phyloP scores from a whole-genome alignment of 352 stramenopile genomes.

The Phytophthora syringae region DNA sequence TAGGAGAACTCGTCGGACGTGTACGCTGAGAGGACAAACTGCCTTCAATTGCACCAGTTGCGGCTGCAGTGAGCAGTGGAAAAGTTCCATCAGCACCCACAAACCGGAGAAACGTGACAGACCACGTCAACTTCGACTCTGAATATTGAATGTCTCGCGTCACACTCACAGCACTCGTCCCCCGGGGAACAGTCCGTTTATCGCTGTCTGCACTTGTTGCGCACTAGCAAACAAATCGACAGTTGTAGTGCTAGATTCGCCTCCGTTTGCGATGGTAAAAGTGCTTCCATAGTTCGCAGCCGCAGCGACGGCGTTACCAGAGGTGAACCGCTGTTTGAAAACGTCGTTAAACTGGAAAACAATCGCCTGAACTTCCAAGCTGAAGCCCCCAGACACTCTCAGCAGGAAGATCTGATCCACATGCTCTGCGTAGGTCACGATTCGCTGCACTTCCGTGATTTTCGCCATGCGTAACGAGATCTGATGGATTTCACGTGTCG shows the following conservation, averaged over 20 bases:
- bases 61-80: slow-evolving; percentile 40
- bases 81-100: slow-evolving; percentile 40
- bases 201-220: slow-evolving; percentile 40
- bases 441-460: slow-evolving; percentile 68
- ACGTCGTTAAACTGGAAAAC: slow-evolving; percentile 55
- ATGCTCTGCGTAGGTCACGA: slow-evolving; percentile 63
- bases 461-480: slow-evolving; percentile 55
- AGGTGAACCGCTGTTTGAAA: slow-evolving; percentile 58
- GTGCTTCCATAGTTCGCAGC: slow-evolving; percentile 50
- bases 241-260: slow-evolving; percentile 10
- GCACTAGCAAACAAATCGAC: slow-evolving; percentile 67
- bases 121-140: slow-evolving; percentile 51
- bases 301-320: slow-evolving; percentile 31
- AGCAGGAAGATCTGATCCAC: slow-evolving; percentile 62
- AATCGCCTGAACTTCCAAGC: slow-evolving; percentile 48
- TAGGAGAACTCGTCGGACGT: slow-evolving; percentile 30
- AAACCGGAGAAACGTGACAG: slow-evolving; percentile 60
- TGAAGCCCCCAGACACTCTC: slow-evolving; percentile 53
- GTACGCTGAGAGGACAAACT: slow-evolving; percentile 25
- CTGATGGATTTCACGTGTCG: slow-evolving; percentile 67
- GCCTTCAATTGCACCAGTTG: slow-evolving; percentile 54
- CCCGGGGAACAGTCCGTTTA: slow-evolving; percentile 47
- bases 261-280: slow-evolving; percentile 44
- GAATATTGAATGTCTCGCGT: slow-evolving; percentile 39
- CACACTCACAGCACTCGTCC: slow-evolving; percentile 37